Percentiles rank a stretch among this genome's conserved stretches.
These are phyloP conservation scores for Ashbya aceris DNA, from an alignment of 1,139 yeast genomes.

Conservation along the genomic window DNA sequence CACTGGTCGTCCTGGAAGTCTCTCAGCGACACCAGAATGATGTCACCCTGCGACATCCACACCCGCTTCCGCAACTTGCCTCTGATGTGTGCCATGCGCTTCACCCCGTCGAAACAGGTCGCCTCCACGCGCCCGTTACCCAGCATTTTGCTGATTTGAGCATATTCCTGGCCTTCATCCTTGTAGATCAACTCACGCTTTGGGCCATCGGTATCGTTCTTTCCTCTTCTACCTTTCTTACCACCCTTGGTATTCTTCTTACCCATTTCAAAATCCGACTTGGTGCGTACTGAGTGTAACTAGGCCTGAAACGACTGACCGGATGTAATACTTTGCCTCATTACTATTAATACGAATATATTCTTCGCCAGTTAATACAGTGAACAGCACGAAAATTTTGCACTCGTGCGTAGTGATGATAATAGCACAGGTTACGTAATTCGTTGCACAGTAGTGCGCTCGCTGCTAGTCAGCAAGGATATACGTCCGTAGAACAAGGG, in stretches of 20 bases:
- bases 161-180: conserved; percentile 98
- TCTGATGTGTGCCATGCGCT: conserved; percentile 95
- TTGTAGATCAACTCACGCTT: conserved; percentile 88
- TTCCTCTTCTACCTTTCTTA: conserved; percentile 94
- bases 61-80: conserved; percentile 99
- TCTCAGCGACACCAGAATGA: conserved; percentile 88
- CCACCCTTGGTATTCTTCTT: conserved; percentile 36
- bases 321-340: too few species aligned
- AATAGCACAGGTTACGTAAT: too few species aligned
- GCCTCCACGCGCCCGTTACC: conserved; percentile 98
- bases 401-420: background rate
- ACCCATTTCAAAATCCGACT: conserved; percentile 25
- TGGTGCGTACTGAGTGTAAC: too few species aligned
- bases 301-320: too few species aligned
- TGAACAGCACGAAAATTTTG: background rate
- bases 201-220: conserved; percentile 84
- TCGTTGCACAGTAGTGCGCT: too few species aligned
- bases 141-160: conserved; percentile 95
- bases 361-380: background rate
- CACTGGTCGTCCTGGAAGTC: conserved; percentile 98
- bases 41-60: conserved; percentile 99
- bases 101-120: conserved; percentile 84
- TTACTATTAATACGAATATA: too few species aligned
- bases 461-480: too few species aligned
- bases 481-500: too few species aligned